phyloP scores from a whole-genome alignment of 2,329 filamentous ascomycete genomes.

The Xylaria sp. region DNA sequence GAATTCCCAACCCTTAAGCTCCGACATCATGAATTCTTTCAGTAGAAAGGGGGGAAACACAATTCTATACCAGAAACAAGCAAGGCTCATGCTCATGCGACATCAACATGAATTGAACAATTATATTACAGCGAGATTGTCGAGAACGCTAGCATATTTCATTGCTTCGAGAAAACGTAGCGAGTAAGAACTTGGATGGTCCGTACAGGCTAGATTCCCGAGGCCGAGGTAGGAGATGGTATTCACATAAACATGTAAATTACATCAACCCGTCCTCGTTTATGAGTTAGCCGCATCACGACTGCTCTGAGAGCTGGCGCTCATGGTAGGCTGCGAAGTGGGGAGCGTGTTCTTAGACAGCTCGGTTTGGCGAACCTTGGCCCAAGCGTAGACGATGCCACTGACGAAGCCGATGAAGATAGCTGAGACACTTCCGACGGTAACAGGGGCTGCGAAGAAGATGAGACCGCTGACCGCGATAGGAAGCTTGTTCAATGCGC shows the following conservation, averaged over 20 bases:
- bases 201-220: slow-evolving; percentile 5
- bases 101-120: slow-evolving; percentile 20
- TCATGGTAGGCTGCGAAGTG: slow-evolving; percentile 66
- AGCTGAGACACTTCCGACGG: slow-evolving; percentile 83
- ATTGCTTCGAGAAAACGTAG: slow-evolving; percentile 17
- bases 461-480: slow-evolving; percentile 87
- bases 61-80: slow-evolving; percentile 30
- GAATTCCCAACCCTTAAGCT: slow-evolving; percentile 15
- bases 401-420: slow-evolving; percentile 88
- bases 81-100: slow-evolving; percentile 7
- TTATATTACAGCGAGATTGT: slow-evolving; percentile 30
- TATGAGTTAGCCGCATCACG: slow-evolving; percentile 74
- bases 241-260: slow-evolving; percentile 11
- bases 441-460: slow-evolving; percentile 93
- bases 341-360: slow-evolving; percentile 62
- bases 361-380: slow-evolving; percentile 75
- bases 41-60: slow-evolving; percentile 18
- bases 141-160: slow-evolving; percentile 15
- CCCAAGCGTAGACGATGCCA: slow-evolving; percentile 82
- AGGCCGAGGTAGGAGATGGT: not conserved
- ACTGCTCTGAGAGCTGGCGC: slow-evolving; percentile 86
- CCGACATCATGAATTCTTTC: slow-evolving; percentile 13
- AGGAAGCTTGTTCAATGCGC: slow-evolving; percentile 94
- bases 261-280: slow-evolving; percentile 5
- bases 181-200: slow-evolving; percentile 17